Evolutionary conservation across 495 filamentous ascomycete genomes (phyloP).

Genomic region (Podospora pseudoanserina): DNA sequence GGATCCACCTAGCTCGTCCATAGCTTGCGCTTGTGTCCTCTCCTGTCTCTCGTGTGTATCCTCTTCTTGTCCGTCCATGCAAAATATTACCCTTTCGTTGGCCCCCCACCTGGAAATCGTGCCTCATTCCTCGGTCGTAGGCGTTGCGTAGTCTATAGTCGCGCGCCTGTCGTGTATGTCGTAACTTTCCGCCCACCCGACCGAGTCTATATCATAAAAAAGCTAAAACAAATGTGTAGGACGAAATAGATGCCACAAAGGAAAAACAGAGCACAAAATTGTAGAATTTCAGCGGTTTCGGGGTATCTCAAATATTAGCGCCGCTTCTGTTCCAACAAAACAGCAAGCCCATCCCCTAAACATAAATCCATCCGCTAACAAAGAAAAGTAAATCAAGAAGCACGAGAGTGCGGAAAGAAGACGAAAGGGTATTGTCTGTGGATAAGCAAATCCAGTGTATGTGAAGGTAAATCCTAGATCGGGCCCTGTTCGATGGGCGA

Average conservation of each 20-base stretch:
- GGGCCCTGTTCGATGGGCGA: background rate
- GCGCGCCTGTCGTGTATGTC: slow-evolving; percentile 17
- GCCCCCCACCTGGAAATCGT: background rate
- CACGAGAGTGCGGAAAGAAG: background rate
- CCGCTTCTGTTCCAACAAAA: background rate
- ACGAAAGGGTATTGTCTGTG: background rate
- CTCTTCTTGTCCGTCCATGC: background rate
- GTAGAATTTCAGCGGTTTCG: slow-evolving; percentile 4
- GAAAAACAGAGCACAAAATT: slow-evolving; percentile 1
- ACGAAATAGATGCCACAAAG: slow-evolving; percentile 7
- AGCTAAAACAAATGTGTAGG: slow-evolving; percentile 8
- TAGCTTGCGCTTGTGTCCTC: too few species aligned
- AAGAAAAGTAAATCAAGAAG: background rate
- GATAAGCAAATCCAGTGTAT: background rate
- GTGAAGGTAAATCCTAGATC: background rate
- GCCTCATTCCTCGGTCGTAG: slow-evolving; percentile 20
- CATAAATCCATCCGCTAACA: slow-evolving; percentile 5
- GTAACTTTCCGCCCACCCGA: slow-evolving; percentile 3
- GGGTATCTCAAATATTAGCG: slow-evolving; percentile 23
- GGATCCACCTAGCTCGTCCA: too few species aligned
- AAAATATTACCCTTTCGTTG: background rate
- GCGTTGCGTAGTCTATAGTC: background rate
- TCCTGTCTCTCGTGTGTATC: background rate
- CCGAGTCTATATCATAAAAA: slow-evolving; percentile 13
- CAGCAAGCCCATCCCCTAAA: slow-evolving; percentile 1